Evolutionary conservation across 2,329 filamentous ascomycete species (phyloP).

Genomic region (Ophioceras dolichostomum): DNA sequence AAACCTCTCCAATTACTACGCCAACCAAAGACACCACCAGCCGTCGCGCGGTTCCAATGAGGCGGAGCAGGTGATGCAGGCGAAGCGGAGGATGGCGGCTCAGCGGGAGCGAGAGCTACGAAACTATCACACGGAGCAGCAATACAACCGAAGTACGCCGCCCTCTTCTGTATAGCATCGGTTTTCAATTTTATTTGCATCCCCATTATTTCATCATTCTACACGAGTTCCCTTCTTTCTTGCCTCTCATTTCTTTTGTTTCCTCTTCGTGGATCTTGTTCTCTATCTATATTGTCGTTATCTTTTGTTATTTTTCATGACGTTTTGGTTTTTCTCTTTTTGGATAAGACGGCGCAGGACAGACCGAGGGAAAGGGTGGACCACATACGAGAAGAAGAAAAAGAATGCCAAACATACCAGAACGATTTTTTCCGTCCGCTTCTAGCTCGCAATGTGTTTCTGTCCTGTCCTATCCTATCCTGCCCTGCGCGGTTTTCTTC

Average conservation of each 20-base stretch:
- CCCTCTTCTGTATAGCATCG: constrained; percentile 61
- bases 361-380: too few relatives aligned
- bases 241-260: constrained; percentile 1
- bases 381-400: constrained; percentile 3
- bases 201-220: constrained; percentile 6
- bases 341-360: too few relatives aligned
- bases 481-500: background rate
- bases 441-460: background rate
- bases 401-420: constrained; percentile 3
- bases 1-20: constrained; percentile 89
- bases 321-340: too few relatives aligned
- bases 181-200: constrained; percentile 25
- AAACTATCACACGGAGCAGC: constrained; percentile 99
- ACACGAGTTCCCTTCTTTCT: constrained; percentile 2
- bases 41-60: constrained; percentile 72
- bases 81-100: constrained; percentile 97
- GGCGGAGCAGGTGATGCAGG: constrained; percentile 97
- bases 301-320: constrained; percentile 12
- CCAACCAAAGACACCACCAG: constrained; percentile 87
- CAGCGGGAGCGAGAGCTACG: constrained; percentile 97
- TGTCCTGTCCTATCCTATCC: too few relatives aligned
- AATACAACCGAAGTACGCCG: constrained; percentile 98
- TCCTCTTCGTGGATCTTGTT: background rate
- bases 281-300: constrained; percentile 4
- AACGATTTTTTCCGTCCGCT: constrained; percentile 5